phyloP scores from a whole-genome alignment of 202 grass and related monocot species.

The Schoenoplectus triqueter region DNA sequence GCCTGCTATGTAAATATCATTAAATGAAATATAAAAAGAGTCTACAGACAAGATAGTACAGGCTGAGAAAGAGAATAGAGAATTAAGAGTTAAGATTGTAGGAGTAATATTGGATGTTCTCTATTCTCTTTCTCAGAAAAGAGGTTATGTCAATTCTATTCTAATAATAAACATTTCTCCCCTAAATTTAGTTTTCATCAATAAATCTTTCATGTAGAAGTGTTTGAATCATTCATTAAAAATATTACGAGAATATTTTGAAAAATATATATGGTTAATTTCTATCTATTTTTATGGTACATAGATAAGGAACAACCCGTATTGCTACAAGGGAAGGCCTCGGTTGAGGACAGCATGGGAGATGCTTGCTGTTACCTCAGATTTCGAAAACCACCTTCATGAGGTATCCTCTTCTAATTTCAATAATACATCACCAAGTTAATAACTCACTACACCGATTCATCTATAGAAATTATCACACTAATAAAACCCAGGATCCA shows the following conservation, averaged over 20 bases:
- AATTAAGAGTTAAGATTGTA: too few species aligned
- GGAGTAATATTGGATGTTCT: too few species aligned
- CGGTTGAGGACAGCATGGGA: slow-evolving; percentile 59
- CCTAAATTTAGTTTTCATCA: too few species aligned
- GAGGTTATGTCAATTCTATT: too few species aligned
- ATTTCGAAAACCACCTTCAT: slow-evolving; percentile 41
- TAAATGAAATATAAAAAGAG: too few species aligned
- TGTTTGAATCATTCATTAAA: not conserved
- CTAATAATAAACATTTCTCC: too few species aligned
- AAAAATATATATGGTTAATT: not conserved
- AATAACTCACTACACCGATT: not conserved
- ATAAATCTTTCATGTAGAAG: too few species aligned
- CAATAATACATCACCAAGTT: not conserved
- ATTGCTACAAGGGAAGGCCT: slow-evolving; percentile 80
- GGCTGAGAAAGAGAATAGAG: too few species aligned
- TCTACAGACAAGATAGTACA: too few species aligned
- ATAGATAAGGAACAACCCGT: slow-evolving; percentile 52
- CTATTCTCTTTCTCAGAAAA: too few species aligned
- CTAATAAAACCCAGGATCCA: not conserved
- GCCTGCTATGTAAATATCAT: too few species aligned
- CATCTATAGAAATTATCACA: not conserved
- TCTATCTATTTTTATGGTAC: not conserved
- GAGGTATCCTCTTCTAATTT: not conserved
- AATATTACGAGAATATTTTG: not conserved
- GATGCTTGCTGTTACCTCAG: slow-evolving; percentile 56